These are phyloP conservation scores for Exophiala xenobiotica DNA, from an alignment of 2,329 filamentous ascomycete species.

Conservation along the genomic window DNA sequence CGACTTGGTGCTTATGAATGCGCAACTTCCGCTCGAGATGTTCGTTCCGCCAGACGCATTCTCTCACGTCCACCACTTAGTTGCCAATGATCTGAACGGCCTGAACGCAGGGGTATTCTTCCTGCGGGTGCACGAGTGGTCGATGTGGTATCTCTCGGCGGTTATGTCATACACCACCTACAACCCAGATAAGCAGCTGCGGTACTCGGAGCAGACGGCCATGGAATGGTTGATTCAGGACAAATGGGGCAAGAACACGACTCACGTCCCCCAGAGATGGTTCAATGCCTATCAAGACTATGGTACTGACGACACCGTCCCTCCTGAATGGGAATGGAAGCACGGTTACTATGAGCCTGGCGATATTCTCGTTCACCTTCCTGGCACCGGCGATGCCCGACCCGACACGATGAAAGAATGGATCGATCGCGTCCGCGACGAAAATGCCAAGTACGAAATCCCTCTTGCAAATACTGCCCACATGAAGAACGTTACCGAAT, in stretches of 20 bases:
- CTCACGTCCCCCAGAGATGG: slow-evolving; percentile 21
- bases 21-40: slow-evolving; percentile 35
- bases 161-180: slow-evolving; percentile 31
- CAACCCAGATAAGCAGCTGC: slow-evolving; percentile 29
- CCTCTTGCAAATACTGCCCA: slow-evolving; percentile 31
- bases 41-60: slow-evolving; percentile 36
- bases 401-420: slow-evolving; percentile 33
- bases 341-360: slow-evolving; percentile 22
- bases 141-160: slow-evolving; percentile 34
- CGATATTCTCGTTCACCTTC: slow-evolving; percentile 36
- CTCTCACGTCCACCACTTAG: slow-evolving; percentile 34
- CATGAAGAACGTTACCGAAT: slow-evolving; percentile 22
- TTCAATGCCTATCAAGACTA: slow-evolving; percentile 23
- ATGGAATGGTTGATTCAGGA: slow-evolving; percentile 12
- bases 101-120: slow-evolving; percentile 39
- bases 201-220: slow-evolving; percentile 28
- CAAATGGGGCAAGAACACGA: slow-evolving; percentile 5
- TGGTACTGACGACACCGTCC: slow-evolving; percentile 5
- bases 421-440: slow-evolving; percentile 30
- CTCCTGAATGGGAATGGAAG: slow-evolving; percentile 9
- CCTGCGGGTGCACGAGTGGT: slow-evolving; percentile 38
- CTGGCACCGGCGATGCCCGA: slow-evolving; percentile 31
- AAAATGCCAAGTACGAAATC: slow-evolving; percentile 28
- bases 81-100: slow-evolving; percentile 36
- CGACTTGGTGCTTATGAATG: slow-evolving; percentile 38